A percentile compares a stretch with the other conserved stretches of the same genome.
Evolutionary conservation across 805 yeast genomes (phyloP).

Genomic region (Barnettozyma siamensis): DNA sequence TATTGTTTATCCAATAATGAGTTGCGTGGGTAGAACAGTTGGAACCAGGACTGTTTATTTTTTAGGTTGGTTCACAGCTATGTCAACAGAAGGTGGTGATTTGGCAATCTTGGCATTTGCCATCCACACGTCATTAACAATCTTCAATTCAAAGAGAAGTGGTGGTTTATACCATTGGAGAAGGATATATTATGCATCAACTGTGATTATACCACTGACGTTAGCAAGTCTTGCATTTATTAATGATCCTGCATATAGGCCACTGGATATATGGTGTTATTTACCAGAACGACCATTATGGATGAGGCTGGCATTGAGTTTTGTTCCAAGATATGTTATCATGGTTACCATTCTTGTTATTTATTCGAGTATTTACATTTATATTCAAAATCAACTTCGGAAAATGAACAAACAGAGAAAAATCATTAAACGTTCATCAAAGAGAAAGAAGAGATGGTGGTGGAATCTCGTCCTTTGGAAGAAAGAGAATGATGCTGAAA

Average conservation of each 20-base stretch:
- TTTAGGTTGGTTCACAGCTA: conserved; percentile 72
- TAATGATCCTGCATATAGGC: conserved; percentile 46
- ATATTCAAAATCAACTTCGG: conserved; percentile 50
- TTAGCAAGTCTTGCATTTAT: conserved; percentile 73
- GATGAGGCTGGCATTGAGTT: conserved; percentile 67
- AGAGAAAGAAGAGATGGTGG: conserved; percentile 5
- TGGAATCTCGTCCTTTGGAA: not conserved
- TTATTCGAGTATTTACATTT: conserved; percentile 66
- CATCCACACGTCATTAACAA: conserved; percentile 68
- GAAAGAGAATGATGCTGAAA: conserved; percentile 1
- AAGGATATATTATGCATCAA: conserved; percentile 48
- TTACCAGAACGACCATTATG: conserved; percentile 67
- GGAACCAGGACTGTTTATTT: conserved; percentile 14
- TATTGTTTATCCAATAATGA: conserved; percentile 61
- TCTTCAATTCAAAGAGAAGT: conserved; percentile 55
- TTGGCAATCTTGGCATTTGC: conserved; percentile 79
- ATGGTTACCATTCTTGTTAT: conserved; percentile 56
- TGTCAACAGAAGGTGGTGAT: conserved; percentile 82
- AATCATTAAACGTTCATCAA: not conserved
- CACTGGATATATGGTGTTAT: conserved; percentile 73
- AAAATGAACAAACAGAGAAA: conserved; percentile 15
- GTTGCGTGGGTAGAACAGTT: conserved; percentile 28
- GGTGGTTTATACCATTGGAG: conserved; percentile 69
- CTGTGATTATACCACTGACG: conserved; percentile 56
- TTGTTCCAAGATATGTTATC: conserved; percentile 76